Percentiles rank a stretch among this genome's conserved stretches.
phyloP scores from a whole-genome alignment of 129 eudicot genomes.

The Flaveria sonorensis region DNA sequence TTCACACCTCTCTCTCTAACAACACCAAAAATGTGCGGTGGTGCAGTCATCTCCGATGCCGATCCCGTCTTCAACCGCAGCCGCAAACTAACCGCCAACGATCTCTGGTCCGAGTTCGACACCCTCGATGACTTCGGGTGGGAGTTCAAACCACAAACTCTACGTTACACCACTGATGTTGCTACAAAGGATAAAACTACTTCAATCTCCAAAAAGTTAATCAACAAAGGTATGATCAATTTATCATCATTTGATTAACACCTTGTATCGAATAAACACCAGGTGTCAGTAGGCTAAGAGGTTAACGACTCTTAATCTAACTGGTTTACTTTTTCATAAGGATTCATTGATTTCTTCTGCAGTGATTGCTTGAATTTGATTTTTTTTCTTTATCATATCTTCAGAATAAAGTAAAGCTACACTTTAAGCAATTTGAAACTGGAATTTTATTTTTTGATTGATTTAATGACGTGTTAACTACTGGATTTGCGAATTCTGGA shows the following conservation, averaged over 20 bases:
- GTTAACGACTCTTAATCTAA: too few relatives aligned
- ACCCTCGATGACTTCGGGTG: slow-evolving; percentile 41
- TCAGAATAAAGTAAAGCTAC: slow-evolving; percentile 17
- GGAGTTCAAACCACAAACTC: slow-evolving; percentile 38
- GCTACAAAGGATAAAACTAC: slow-evolving; percentile 15
- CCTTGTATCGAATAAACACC: too few relatives aligned
- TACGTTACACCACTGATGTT: slow-evolving; percentile 1
- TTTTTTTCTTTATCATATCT: slow-evolving; percentile 5
- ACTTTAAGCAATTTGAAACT: slow-evolving; percentile 18
- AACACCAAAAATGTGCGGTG: slow-evolving; percentile 62
- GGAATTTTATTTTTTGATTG: background rate
- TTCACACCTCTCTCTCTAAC: slow-evolving; percentile 13
- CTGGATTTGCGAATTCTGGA: slow-evolving; percentile 25
- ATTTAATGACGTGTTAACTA: slow-evolving; percentile 22
- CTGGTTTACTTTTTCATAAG: background rate
- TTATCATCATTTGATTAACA: background rate
- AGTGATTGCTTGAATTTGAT: slow-evolving; percentile 11
- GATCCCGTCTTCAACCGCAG: slow-evolving; percentile 39
- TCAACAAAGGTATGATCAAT: slow-evolving; percentile 36
- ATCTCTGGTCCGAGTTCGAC: slow-evolving; percentile 58
- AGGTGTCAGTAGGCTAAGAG: too few relatives aligned
- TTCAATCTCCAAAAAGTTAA: slow-evolving; percentile 26
- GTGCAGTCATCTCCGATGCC: slow-evolving; percentile 60
- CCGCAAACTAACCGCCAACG: slow-evolving; percentile 50
- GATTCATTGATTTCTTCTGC: background rate